phyloP scores from a whole-genome alignment of 2,329 filamentous ascomycete species.

The Aspergillus fischeri region DNA sequence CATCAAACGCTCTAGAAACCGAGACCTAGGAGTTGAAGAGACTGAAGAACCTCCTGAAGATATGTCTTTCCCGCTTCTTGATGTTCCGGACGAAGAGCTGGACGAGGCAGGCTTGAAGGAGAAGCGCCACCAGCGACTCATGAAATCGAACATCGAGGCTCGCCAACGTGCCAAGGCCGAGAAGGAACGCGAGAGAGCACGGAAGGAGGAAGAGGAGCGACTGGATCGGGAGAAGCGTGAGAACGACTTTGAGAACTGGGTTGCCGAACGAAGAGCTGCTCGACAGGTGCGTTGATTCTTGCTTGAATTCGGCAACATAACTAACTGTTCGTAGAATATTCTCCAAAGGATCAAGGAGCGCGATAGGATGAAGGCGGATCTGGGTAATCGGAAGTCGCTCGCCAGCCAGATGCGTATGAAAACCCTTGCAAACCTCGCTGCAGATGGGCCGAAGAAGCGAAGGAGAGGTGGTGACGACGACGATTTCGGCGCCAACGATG shows the following conservation, averaged over 20 bases:
- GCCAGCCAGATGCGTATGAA: conserved; percentile 98
- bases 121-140: conserved; percentile 84
- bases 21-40: conserved; percentile 86
- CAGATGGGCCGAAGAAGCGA: conserved; percentile 80
- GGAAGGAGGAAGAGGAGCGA: conserved; percentile 76
- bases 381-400: conserved; percentile 93
- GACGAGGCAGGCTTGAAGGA: conserved; percentile 88
- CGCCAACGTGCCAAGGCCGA: conserved; percentile 91
- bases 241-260: conserved; percentile 80
- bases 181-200: conserved; percentile 87
- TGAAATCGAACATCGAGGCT: conserved; percentile 94
- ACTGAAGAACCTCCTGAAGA: conserved; percentile 72
- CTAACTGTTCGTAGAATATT: conserved; percentile 52
- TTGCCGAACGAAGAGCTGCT: conserved; percentile 73
- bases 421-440: conserved; percentile 90
- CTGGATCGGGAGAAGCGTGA: conserved; percentile 78
- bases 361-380: conserved; percentile 86
- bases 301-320: neutral
- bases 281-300: conserved; percentile 46
- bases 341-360: conserved; percentile 86
- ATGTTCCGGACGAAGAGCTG: conserved; percentile 84
- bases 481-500: conserved; percentile 93
- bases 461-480: conserved; percentile 89
- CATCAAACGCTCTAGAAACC: conserved; percentile 84
- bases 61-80: conserved; percentile 79